Evolutionary conservation across 495 filamentous ascomycete genomes (phyloP).

Genomic region (Tuber microsphaerosporum): DNA sequence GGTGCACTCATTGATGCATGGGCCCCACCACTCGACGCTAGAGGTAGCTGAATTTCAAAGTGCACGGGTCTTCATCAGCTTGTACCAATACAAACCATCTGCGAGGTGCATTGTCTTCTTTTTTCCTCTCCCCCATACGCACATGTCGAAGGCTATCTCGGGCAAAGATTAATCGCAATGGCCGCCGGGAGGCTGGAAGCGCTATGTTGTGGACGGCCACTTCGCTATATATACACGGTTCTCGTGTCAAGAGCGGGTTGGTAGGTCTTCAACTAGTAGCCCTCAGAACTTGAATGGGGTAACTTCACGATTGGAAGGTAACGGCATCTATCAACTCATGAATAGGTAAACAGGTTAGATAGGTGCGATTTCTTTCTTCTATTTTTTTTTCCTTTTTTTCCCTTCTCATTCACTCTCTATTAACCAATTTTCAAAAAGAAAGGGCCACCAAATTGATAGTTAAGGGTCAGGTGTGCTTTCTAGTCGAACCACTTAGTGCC

Average conservation of each 20-base stretch:
- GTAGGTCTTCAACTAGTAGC: constrained; percentile 12
- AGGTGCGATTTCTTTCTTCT: background rate
- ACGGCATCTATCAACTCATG: background rate
- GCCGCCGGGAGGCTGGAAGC: background rate
- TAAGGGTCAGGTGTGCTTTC: background rate
- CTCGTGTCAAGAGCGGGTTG: constrained; percentile 36
- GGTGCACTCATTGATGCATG: background rate
- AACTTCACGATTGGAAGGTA: background rate
- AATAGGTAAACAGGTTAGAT: background rate
- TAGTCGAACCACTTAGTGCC: background rate
- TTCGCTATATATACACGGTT: constrained; percentile 23
- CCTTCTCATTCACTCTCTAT: background rate
- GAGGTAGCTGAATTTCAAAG: background rate
- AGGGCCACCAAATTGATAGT: background rate
- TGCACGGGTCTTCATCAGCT: constrained; percentile 2
- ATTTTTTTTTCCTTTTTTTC: background rate
- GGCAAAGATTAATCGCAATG: constrained; percentile 1
- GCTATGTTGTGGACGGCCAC: background rate
- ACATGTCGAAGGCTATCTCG: background rate
- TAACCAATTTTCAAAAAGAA: background rate
- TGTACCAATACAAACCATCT: constrained; percentile 4
- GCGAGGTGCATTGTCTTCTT: background rate
- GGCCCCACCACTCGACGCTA: background rate
- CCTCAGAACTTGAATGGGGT: background rate
- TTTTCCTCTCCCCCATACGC: background rate